A percentile compares a stretch with the other conserved stretches of the same genome.
Conservation (phyloP, 768 basidiomycete species). For the Pleurotus citrinopileatus region DNA sequence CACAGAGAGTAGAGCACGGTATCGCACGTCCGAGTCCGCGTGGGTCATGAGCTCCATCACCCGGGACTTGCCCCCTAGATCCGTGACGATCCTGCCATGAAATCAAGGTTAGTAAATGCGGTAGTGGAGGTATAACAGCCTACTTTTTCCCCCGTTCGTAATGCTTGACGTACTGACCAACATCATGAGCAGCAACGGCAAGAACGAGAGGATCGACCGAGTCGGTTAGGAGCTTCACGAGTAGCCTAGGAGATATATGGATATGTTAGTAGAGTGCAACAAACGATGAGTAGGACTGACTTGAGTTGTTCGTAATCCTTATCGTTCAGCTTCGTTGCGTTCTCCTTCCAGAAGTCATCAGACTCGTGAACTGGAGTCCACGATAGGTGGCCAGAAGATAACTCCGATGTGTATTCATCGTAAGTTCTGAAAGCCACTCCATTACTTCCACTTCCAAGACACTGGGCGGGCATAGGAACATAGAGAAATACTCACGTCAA, state of each 20-base stretch:
- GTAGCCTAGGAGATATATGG: slow-evolving; percentile 42
- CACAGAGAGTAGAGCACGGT: slow-evolving; percentile 87
- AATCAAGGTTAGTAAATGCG: background rate
- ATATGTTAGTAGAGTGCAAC: background rate
- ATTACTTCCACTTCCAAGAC: no score
- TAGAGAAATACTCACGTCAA: slow-evolving; percentile 65
- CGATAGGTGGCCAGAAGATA: slow-evolving; percentile 84
- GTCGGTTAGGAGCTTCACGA: slow-evolving; percentile 69
- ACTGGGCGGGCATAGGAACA: background rate
- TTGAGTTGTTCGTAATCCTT: slow-evolving; percentile 81
- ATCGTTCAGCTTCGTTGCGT: slow-evolving; percentile 84
- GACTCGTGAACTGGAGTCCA: slow-evolving; percentile 98
- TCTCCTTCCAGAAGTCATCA: slow-evolving; percentile 98
- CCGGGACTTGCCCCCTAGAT: slow-evolving; percentile 81
- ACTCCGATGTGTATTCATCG: slow-evolving; percentile 92
- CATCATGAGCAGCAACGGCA: slow-evolving; percentile 89
- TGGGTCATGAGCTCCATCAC: slow-evolving; percentile 95
- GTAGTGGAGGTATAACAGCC: slow-evolving; percentile 20
- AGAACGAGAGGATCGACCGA: slow-evolving; percentile 76
- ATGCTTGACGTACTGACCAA: slow-evolving; percentile 93
- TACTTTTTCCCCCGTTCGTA: slow-evolving; percentile 92
- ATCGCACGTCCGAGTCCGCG: slow-evolving; percentile 83
- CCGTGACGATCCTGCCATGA: slow-evolving; percentile 63
- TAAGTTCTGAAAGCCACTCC: slow-evolving; percentile 74
- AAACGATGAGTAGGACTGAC: slow-evolving; percentile 38